Evolutionary conservation across 1,284 basidiomycete genomes (phyloP).

Genomic region (Ganoderma boninense): DNA sequence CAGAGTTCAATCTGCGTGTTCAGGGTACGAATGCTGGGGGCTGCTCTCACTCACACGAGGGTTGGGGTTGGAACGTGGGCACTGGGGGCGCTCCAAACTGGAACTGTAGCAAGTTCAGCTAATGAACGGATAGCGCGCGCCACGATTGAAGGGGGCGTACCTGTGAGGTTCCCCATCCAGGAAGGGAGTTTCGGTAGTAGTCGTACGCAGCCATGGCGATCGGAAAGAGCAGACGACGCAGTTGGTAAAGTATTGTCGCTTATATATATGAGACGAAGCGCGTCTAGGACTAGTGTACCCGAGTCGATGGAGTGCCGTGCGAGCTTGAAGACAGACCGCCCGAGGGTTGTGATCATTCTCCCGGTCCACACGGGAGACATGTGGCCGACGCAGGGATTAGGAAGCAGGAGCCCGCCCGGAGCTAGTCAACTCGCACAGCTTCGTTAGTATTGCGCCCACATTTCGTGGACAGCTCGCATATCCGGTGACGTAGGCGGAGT

Average conservation of each 20-base stretch:
- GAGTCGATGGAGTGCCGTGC: not conserved
- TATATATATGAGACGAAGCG: not conserved
- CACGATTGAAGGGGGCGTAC: too few species aligned
- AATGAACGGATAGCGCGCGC: too few species aligned
- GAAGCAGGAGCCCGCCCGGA: not conserved
- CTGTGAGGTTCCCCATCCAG: constrained; percentile 38
- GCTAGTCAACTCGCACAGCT: not conserved
- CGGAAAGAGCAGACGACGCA: not conserved
- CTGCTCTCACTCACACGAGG: constrained; percentile 52
- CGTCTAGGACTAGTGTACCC: not conserved
- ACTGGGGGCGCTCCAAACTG: constrained; percentile 61
- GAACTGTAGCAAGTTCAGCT: constrained; percentile 43
- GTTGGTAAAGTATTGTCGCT: not conserved
- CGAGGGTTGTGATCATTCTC: not conserved
- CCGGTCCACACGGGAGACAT: not conserved
- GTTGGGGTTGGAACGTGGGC: constrained; percentile 64
- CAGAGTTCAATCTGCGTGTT: constrained; percentile 20
- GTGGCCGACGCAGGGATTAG: constrained; percentile 1
- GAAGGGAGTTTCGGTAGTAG: constrained; percentile 35
- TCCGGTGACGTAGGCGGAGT: not conserved
- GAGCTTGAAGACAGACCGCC: not conserved
- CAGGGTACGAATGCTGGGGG: constrained; percentile 23
- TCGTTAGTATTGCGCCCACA: not conserved
- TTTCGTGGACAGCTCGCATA: not conserved
- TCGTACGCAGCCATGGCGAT: constrained; percentile 25